These are phyloP conservation scores for Talaromyces sp. DNA, from an alignment of 2,329 filamentous ascomycete species.

Conservation along the genomic window DNA sequence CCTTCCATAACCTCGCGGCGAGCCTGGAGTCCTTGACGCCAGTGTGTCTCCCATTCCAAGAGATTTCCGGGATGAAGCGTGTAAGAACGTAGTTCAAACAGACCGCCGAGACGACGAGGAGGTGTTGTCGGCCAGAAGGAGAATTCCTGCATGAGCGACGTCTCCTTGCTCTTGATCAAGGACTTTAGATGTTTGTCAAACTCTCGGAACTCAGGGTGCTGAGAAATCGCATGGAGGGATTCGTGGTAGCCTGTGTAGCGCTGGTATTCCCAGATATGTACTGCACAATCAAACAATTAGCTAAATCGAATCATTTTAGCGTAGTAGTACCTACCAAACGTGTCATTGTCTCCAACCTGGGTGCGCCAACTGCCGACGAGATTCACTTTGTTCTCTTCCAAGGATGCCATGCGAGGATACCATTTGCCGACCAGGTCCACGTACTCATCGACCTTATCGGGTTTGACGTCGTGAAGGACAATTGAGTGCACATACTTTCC, in stretches of 20 bases:
- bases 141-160: conserved; percentile 98
- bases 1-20: conserved; percentile 97
- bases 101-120: conserved; percentile 79
- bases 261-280: conserved; percentile 99
- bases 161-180: conserved; percentile 78
- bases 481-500: conserved; percentile 99
- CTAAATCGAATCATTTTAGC: not conserved
- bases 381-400: conserved; percentile 87
- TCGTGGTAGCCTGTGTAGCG: conserved; percentile 93
- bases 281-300: conserved; percentile 43
- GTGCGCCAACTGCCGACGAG: conserved; percentile 97
- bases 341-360: conserved; percentile 94
- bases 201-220: conserved; percentile 73
- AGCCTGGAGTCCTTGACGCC: conserved; percentile 85
- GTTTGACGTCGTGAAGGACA: conserved; percentile 91
- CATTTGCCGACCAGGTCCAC: conserved; percentile 80
- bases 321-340: conserved; percentile 64
- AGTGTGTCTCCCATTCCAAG: conserved; percentile 98
- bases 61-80: conserved; percentile 93
- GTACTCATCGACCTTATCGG: conserved; percentile 93
- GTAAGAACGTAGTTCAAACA: conserved; percentile 96
- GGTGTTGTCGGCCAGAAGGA: conserved; percentile 98
- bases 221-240: conserved; percentile 77
- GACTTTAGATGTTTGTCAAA: conserved; percentile 81
- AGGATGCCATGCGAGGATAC: conserved; percentile 84